Conservation (phyloP, 495 filamentous ascomycete species). For the Bacidia rubella region DNA sequence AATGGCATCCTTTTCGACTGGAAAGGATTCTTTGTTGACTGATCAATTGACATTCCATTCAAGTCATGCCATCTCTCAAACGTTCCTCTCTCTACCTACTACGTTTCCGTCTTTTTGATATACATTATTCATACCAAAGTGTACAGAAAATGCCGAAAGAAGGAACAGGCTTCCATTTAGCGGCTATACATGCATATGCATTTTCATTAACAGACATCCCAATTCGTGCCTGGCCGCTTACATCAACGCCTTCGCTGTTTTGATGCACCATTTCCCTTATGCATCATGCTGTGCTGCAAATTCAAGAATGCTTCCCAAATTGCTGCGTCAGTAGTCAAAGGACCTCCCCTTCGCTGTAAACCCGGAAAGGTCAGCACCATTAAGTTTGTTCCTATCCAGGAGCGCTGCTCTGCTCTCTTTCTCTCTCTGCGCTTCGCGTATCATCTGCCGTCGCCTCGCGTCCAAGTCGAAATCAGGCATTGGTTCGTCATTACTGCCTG, state of each 20-base stretch:
- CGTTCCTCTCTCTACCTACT: not conserved
- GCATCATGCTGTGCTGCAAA: not conserved
- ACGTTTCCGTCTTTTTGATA: not conserved
- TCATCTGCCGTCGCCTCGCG: conserved; percentile 33
- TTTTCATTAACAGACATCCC: no score
- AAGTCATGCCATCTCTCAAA: not conserved
- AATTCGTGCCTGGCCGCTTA: not conserved
- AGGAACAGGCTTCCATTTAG: not conserved
- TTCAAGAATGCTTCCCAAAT: not conserved
- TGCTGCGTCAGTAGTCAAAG: not conserved
- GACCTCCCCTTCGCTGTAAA: not conserved
- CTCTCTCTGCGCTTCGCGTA: conserved; percentile 33
- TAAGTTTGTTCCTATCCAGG: not conserved
- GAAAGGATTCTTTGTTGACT: not conserved
- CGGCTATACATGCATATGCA: no score
- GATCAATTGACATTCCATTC: not conserved
- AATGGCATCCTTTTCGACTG: not conserved
- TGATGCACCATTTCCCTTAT: not conserved
- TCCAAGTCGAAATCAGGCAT: conserved; percentile 32
- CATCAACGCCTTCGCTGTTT: not conserved
- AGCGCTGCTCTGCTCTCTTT: conserved; percentile 21
- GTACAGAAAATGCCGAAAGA: not conserved
- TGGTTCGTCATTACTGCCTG: conserved; percentile 14
- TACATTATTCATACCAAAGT: not conserved
- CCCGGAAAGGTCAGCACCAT: not conserved